Conservation (phyloP, 345 rosid species). For the Ceriops decandra region DNA sequence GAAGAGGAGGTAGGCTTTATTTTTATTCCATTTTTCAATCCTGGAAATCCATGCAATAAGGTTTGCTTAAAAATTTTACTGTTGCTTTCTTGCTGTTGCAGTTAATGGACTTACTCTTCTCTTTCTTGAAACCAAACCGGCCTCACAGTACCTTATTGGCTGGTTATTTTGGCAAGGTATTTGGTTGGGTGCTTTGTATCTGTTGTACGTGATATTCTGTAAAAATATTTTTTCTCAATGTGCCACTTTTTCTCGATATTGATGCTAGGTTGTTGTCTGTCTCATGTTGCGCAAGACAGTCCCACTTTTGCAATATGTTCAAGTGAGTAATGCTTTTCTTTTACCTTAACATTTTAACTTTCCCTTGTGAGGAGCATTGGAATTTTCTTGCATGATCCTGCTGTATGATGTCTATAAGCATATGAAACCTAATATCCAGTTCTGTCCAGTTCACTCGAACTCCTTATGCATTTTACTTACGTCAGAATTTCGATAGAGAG, state of each 20-base stretch:
- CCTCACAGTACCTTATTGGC: constrained; percentile 86
- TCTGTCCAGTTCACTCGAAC: too few relatives aligned
- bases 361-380: too few relatives aligned
- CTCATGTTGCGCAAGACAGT: constrained; percentile 92
- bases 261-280: constrained; percentile 80
- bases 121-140: constrained; percentile 85
- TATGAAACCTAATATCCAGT: too few relatives aligned
- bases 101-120: constrained; percentile 92
- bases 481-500: too few relatives aligned
- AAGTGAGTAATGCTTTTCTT: constrained; percentile 45
- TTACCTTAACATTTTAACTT: neutral
- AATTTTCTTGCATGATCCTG: too few relatives aligned
- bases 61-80: constrained; percentile 10
- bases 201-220: constrained; percentile 1
- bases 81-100: constrained; percentile 35
- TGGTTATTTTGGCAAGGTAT: constrained; percentile 97
- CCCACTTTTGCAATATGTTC: constrained; percentile 87
- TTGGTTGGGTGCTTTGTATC: constrained; percentile 4
- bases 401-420: too few relatives aligned
- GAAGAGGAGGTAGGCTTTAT: constrained; percentile 69
- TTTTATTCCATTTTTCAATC: neutral
- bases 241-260: neutral
- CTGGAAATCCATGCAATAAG: constrained; percentile 4
- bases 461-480: too few relatives aligned
- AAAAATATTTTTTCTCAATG: neutral